Evolutionary conservation across 805 yeast species (phyloP), one percentile per base, ranked within the genome.

Genomic region (Phaffomyces opuntiae): DNA sequence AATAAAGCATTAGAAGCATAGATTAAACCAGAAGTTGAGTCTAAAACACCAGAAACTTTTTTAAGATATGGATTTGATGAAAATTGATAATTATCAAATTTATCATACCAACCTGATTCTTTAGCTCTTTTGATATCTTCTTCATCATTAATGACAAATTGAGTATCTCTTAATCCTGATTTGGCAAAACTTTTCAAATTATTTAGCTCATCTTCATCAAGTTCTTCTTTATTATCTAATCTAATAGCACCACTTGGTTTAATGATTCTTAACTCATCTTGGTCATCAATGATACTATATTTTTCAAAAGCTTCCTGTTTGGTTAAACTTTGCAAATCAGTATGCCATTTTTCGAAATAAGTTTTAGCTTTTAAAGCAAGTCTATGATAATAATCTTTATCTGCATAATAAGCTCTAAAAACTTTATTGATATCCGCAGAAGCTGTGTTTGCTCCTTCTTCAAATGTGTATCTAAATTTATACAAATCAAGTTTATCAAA

Each of bases 361-460:
- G 36, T 43, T 27, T 40, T 45, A 5, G 61, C 61, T 39, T 50
- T 31, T 9, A 59, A 42, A 2, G 61, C 60, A 9, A 62, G 43
- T 9, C 49, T 38, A 44, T 59, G 62, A 46, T 68, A 68, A 44
- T 66, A 62, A 25, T 53, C 58, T 40, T 67, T 60, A n/a, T 62
- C 68, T 1, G 59, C 68, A 44, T 69, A 69, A 24, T 55, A 59
- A 4, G 69, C 67, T 44, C 74, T 55, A 46, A 69, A 67, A 6
- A 65, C 51, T 48, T 69, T 69, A 57, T 68, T 68, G 35, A 68
- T 59, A 49, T 69, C 74, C 7, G 67, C 67, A 13, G 70, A 65
- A 6, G 73, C 73, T 2, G 69, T 65, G 50, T 67, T 72, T 2
- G 71, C 67, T 32, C 74, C 74, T 19, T 63, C 49, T 33, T 63